Base-by-base conservation (phyloP, 139 green algal genomes). In the Diplosphaera chodatii region DNA sequence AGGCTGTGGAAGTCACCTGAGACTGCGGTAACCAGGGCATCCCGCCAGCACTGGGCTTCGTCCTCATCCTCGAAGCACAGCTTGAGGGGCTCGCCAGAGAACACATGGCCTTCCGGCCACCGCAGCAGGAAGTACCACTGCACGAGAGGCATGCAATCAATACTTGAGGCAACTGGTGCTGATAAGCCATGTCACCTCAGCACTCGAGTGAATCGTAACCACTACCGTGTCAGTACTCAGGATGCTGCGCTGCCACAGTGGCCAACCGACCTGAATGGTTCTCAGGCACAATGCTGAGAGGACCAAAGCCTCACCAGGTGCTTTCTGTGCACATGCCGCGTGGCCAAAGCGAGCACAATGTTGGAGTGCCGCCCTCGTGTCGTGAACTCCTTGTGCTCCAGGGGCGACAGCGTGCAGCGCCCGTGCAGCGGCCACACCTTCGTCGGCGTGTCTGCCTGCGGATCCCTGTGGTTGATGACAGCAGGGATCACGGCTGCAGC, bases 341-440 rank as follows among this genome's bases (percentile, higher is more conserved):
- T 48, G 31, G 71, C 71, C 30, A 76, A 48, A 1, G 71, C 71
- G 56, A 64, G 63, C 20, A 76, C 64, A 8, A 64, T 76, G 71
- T 40, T 71, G 2, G 71, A 69, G 41, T 76, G 71, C 8, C 55
- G 55, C 15, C 69, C 30, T 4, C 64, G 71, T 22, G 69, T 40
- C 40, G 63, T 76, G 30, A 66, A 70, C 28, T 70, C 40, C 22
- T 70, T 66, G 22, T 6, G 30, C 30, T 76, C 40, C 40, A 76
- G 48, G 18, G 48, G 32, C 22, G 63, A 70, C 22, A 76, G 40
- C 63, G 62, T 33, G 62, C 71, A 76, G 40, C 28, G 64, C 5
- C 40, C 32, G 23, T 68, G 66, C 10, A 76, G 40, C 1, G 71
- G 63, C 71, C 71, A 76, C 15, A 76, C 64, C 63, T 76, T 76